Conservation (phyloP, 805 yeast genomes). For the Candida railenensis region DNA sequence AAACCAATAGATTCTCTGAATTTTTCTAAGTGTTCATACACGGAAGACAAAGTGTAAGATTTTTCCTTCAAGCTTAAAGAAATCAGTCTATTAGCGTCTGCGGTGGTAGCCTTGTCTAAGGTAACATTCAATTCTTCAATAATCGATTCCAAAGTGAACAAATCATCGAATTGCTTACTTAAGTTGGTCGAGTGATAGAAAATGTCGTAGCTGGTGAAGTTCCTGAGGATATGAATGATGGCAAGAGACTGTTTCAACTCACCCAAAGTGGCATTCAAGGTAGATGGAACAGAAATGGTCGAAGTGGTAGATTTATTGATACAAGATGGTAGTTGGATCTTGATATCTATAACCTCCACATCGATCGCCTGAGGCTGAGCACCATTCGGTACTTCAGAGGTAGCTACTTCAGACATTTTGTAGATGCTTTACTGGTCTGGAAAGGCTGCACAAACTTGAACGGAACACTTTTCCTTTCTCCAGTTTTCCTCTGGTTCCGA, state of each 20-base stretch:
- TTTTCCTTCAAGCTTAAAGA: constrained; percentile 48
- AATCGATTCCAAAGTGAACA: constrained; percentile 24
- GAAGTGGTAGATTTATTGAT: neutral
- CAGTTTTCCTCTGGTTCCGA: neutral
- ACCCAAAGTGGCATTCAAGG: constrained; percentile 46
- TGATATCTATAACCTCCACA: constrained; percentile 5
- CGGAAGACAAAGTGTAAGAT: constrained; percentile 59
- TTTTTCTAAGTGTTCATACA: constrained; percentile 60
- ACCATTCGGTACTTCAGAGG: neutral
- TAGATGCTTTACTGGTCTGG: too few relatives aligned
- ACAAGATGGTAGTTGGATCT: constrained; percentile 3
- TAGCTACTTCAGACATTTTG: constrained; percentile 1
- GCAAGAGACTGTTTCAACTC: constrained; percentile 59
- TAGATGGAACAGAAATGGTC: constrained; percentile 16
- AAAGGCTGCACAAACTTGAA: too few relatives aligned
- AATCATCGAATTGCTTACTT: constrained; percentile 26
- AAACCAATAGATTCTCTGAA: constrained; percentile 63
- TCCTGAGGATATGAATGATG: constrained; percentile 56
- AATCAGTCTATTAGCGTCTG: constrained; percentile 27
- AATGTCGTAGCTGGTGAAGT: constrained; percentile 60
- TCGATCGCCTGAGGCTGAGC: neutral
- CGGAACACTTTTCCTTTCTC: too few relatives aligned
- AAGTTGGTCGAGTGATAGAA: constrained; percentile 32
- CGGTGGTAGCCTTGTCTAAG: constrained; percentile 10
- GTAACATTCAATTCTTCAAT: constrained; percentile 15